A percentile compares a stretch with the other conserved stretches of the same genome.
Conservation (phyloP, 2,329 filamentous ascomycete genomes). For the Arthrobotrys pseudoclavata region DNA sequence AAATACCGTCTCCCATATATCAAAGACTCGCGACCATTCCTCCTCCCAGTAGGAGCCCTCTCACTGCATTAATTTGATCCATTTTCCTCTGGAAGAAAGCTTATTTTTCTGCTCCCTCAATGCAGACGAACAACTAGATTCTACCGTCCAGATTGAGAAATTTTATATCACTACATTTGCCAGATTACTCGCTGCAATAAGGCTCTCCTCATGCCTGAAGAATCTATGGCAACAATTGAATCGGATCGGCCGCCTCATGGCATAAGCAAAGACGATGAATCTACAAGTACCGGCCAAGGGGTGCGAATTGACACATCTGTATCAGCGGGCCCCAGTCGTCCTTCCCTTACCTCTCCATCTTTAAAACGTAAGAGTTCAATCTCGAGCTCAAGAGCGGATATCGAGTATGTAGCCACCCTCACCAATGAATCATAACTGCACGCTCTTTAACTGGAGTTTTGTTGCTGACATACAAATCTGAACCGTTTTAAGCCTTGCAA, state of each 20-base stretch:
- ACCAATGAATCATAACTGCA: background rate
- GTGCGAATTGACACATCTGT: constrained; percentile 46
- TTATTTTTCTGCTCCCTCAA: constrained; percentile 30
- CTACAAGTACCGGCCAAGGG: constrained; percentile 13
- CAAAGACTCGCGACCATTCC: background rate
- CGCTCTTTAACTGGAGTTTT: background rate
- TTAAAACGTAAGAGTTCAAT: constrained; percentile 50
- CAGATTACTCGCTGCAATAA: constrained; percentile 5
- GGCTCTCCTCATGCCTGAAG: constrained; percentile 8
- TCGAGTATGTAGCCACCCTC: constrained; percentile 36
- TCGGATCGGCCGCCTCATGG: constrained; percentile 19
- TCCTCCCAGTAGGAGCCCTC: background rate
- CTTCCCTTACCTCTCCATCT: constrained; percentile 41
- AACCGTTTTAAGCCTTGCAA: constrained; percentile 36
- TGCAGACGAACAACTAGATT: constrained; percentile 22
- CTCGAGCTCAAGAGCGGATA: constrained; percentile 36
- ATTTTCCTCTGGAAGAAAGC: background rate
- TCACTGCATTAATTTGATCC: background rate
- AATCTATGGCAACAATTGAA: constrained; percentile 35
- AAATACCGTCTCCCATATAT: background rate
- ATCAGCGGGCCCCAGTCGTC: constrained; percentile 34
- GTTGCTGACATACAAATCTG: background rate
- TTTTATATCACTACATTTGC: constrained; percentile 15
- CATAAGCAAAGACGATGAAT: constrained; percentile 14
- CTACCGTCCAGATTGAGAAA: constrained; percentile 8